Percentiles rank a stretch among this genome's conserved stretches.
phyloP scores from a whole-genome alignment of 306 rosid genomes.

The Vigna nakashimae region DNA sequence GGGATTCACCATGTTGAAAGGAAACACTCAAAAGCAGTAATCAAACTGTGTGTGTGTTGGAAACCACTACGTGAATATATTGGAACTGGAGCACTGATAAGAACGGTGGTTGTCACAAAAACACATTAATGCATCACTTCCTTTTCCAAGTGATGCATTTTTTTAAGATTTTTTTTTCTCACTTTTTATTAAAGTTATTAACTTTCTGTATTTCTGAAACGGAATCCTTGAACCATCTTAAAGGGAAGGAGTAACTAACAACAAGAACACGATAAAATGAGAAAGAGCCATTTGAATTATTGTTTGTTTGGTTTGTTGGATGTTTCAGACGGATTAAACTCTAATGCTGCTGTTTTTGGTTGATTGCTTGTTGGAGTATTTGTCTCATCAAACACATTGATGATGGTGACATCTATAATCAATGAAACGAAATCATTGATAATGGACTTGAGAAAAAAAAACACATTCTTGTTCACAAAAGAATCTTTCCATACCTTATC shows the following conservation, averaged over 20 bases:
- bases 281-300: background rate
- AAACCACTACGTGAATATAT: background rate
- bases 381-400: background rate
- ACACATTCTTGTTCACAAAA: background rate
- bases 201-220: too few relatives aligned
- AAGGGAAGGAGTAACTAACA: background rate
- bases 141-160: too few relatives aligned
- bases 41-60: background rate
- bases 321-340: conserved; percentile 31
- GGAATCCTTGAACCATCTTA: too few relatives aligned
- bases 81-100: background rate
- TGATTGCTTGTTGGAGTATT: background rate
- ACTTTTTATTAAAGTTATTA: too few relatives aligned
- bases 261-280: background rate
- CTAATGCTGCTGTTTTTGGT: conserved; percentile 29
- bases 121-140: background rate
- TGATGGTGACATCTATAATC: too few relatives aligned
- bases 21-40: background rate
- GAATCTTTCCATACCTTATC: background rate
- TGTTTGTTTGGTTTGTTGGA: background rate
- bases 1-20: conserved; percentile 46
- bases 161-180: too few relatives aligned
- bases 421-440: too few relatives aligned
- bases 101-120: background rate
- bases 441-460: background rate